A percentile compares a stretch with the other conserved stretches of the same genome.
Conservation (phyloP, 768 basidiomycete genomes). For the Brasilioporus rufonigricans region DNA sequence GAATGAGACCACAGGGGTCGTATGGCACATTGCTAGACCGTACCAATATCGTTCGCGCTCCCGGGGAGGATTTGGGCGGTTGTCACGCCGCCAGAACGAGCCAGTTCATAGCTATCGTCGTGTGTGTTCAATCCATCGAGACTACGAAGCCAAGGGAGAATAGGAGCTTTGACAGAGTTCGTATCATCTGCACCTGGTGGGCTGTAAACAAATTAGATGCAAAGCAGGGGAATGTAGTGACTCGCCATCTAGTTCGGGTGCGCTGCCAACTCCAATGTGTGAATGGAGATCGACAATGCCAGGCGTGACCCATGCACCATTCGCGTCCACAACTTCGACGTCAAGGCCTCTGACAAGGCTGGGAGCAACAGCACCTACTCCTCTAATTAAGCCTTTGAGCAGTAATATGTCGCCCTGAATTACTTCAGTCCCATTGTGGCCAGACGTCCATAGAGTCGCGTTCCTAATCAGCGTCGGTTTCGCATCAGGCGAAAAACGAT, state of each 20-base stretch:
- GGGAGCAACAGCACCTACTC: slow-evolving; percentile 46
- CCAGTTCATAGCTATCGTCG: slow-evolving; percentile 39
- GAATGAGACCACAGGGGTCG: background rate
- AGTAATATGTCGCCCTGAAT: slow-evolving; percentile 65
- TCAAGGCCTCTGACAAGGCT: slow-evolving; percentile 15
- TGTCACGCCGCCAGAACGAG: slow-evolving; percentile 47
- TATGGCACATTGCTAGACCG: background rate
- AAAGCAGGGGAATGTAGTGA: background rate
- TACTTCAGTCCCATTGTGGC: slow-evolving; percentile 63
- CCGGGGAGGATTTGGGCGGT: slow-evolving; percentile 52
- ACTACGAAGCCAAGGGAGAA: slow-evolving; percentile 60
- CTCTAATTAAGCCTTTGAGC: slow-evolving; percentile 65
- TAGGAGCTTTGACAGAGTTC: slow-evolving; percentile 55
- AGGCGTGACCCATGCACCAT: slow-evolving; percentile 79
- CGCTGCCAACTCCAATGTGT: slow-evolving; percentile 42
- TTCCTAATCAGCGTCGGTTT: slow-evolving; percentile 64
- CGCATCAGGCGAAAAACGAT: slow-evolving; percentile 65
- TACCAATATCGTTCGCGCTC: slow-evolving; percentile 27
- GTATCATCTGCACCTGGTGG: slow-evolving; percentile 48
- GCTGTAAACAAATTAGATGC: background rate
- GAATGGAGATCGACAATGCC: slow-evolving; percentile 55
- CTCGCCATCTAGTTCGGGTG: slow-evolving; percentile 32
- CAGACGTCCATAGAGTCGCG: slow-evolving; percentile 83
- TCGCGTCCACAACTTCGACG: slow-evolving; percentile 54
- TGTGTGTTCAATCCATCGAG: slow-evolving; percentile 47